phyloP scores from a whole-genome alignment of 805 yeast genomes.

The Jamesozyma lodderae region DNA sequence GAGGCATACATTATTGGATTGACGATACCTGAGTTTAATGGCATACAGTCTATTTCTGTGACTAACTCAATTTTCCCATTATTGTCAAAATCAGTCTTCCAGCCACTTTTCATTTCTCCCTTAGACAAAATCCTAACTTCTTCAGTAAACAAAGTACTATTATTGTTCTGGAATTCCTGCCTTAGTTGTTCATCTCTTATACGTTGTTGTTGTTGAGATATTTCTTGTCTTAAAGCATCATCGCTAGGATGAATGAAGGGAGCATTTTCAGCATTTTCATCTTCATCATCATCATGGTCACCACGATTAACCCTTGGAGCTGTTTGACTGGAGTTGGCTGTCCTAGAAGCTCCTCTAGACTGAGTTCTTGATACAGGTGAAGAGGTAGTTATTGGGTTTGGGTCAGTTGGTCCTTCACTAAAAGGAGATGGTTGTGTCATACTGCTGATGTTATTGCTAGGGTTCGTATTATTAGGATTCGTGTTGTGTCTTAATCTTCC shows the following conservation, averaged over 20 bases:
- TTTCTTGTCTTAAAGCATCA: constrained; percentile 30
- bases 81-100: constrained; percentile 86
- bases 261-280: constrained; percentile 19
- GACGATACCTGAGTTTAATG: constrained; percentile 45
- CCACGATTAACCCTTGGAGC: constrained; percentile 5
- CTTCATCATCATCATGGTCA: constrained; percentile 31
- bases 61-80: constrained; percentile 74
- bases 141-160: constrained; percentile 50
- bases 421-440: constrained; percentile 3
- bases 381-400: background rate
- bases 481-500: constrained; percentile 5
- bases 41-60: constrained; percentile 56
- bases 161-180: constrained; percentile 29
- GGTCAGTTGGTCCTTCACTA: constrained; percentile 3
- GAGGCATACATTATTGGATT: constrained; percentile 39
- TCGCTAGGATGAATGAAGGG: constrained; percentile 30
- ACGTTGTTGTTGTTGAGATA: constrained; percentile 26
- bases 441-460: background rate
- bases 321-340: background rate
- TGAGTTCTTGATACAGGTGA: background rate
- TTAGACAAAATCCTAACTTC: constrained; percentile 64
- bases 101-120: constrained; percentile 82
- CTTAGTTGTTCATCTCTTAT: constrained; percentile 26
- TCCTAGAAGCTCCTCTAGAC: background rate
- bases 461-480: background rate